phyloP scores from a whole-genome alignment of 2,329 filamentous ascomycete genomes.

The Cytospora paraplurivora region DNA sequence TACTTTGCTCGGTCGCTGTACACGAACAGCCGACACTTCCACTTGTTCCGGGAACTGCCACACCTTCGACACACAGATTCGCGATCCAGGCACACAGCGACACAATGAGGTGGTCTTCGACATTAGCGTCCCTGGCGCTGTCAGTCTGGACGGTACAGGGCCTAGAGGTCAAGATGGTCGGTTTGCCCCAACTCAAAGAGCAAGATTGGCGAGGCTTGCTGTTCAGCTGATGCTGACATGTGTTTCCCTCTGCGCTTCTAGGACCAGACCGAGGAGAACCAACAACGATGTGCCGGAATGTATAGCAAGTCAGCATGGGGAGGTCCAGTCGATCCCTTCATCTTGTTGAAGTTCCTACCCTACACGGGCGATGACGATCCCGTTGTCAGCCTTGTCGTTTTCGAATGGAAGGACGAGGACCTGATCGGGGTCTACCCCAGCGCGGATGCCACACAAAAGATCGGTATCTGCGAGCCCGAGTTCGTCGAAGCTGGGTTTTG shows the following conservation, averaged over 20 bases:
- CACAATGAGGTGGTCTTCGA: slow-evolving; percentile 58
- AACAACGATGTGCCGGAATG: slow-evolving; percentile 87
- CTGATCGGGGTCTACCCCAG: slow-evolving; percentile 71
- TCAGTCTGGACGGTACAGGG: slow-evolving; percentile 57
- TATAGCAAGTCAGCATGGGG: slow-evolving; percentile 90
- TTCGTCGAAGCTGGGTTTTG: slow-evolving; percentile 72
- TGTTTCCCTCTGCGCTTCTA: slow-evolving; percentile 40
- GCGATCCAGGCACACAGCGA: slow-evolving; percentile 27
- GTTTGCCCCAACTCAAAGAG: slow-evolving; percentile 30
- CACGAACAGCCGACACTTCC: slow-evolving; percentile 11
- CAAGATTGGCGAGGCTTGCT: not conserved
- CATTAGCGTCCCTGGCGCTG: slow-evolving; percentile 54
- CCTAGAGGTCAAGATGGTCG: slow-evolving; percentile 61
- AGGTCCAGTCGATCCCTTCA: slow-evolving; percentile 84
- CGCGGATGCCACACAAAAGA: slow-evolving; percentile 48
- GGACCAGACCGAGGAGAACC: slow-evolving; percentile 75
- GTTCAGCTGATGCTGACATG: slow-evolving; percentile 18
- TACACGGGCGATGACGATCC: slow-evolving; percentile 67
- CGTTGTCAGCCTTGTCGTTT: slow-evolving; percentile 82
- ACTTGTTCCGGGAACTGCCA: slow-evolving; percentile 7
- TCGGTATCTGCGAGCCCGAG: slow-evolving; percentile 72
- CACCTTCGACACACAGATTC: slow-evolving; percentile 6
- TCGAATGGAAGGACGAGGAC: slow-evolving; percentile 87
- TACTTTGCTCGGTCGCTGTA: slow-evolving; percentile 1
- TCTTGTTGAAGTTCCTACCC: slow-evolving; percentile 77